Evolutionary conservation across 1,139 yeast genomes (phyloP).

Genomic region (Pichia sp.): DNA sequence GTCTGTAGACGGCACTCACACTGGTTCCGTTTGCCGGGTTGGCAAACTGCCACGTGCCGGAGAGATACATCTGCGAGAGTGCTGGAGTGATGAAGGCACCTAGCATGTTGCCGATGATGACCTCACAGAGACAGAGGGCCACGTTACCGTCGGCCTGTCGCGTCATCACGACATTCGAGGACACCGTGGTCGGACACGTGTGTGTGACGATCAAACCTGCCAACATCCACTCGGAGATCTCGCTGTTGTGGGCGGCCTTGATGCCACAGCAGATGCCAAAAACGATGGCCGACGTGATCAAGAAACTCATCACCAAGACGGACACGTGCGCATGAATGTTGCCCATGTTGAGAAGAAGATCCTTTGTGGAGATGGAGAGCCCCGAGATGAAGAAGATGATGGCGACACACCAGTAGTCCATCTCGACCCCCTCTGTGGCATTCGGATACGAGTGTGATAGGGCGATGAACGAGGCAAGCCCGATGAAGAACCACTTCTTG

Average conservation of each 20-base stretch:
- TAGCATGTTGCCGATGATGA: constrained; percentile 73
- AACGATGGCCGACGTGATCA: constrained; percentile 70
- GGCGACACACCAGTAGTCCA: constrained; percentile 85
- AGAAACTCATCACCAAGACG: constrained; percentile 62
- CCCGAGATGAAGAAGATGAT: constrained; percentile 79
- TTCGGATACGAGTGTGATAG: constrained; percentile 71
- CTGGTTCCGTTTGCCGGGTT: constrained; percentile 64
- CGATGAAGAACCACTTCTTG: constrained; percentile 63
- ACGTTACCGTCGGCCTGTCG: constrained; percentile 62
- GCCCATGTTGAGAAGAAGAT: constrained; percentile 53
- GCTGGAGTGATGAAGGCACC: constrained; percentile 91
- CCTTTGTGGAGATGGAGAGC: constrained; percentile 63
- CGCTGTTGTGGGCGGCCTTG: constrained; percentile 49
- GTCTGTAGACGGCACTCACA: constrained; percentile 55
- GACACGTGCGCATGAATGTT: constrained; percentile 83
- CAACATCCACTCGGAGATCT: constrained; percentile 67
- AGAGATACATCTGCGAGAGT: constrained; percentile 63
- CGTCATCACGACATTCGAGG: constrained; percentile 91
- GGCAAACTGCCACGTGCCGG: constrained; percentile 66
- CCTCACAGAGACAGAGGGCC: constrained; percentile 74
- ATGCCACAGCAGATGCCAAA: constrained; percentile 74
- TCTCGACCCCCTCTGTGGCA: constrained; percentile 27
- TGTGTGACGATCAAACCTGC: constrained; percentile 80
- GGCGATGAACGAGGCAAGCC: constrained; percentile 66
- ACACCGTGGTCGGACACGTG: constrained; percentile 86